phyloP scores from a whole-genome alignment of 768 basidiomycete species.

The Trametes cinnabarina region DNA sequence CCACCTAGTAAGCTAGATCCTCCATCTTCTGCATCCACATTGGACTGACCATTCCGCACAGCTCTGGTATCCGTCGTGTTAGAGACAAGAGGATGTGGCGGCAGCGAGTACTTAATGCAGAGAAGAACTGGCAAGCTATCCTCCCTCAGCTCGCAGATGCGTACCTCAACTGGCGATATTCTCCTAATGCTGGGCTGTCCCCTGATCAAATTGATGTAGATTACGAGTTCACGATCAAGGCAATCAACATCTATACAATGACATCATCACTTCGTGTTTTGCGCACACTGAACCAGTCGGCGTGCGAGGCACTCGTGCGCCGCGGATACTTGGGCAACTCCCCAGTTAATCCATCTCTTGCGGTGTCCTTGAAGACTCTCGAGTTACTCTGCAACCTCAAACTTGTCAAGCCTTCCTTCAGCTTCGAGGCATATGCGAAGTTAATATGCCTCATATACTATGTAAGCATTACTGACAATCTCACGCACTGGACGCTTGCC shows the following conservation, averaged over 20 bases:
- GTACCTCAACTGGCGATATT: slow-evolving; percentile 10
- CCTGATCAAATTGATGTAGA: not conserved
- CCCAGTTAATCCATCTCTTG: slow-evolving; percentile 5
- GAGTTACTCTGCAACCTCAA: slow-evolving; percentile 11
- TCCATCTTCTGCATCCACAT: not conserved
- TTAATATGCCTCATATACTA: slow-evolving; percentile 15
- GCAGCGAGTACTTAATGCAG: not conserved
- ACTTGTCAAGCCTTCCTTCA: slow-evolving; percentile 19
- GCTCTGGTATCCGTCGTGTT: not conserved
- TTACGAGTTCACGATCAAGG: slow-evolving; percentile 2
- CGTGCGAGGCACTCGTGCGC: not conserved
- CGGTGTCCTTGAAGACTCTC: slow-evolving; percentile 19
- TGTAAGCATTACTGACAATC: slow-evolving; percentile 10
- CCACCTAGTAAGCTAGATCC: not conserved
- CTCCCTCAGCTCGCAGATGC: not conserved
- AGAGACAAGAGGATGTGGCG: slow-evolving; percentile 9
- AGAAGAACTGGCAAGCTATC: not conserved
- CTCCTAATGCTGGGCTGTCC: not conserved
- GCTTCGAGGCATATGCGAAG: slow-evolving; percentile 22
- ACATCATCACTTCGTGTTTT: not conserved
- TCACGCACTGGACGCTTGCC: not conserved
- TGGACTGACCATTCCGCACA: not conserved
- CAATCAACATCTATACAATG: slow-evolving; percentile 5
- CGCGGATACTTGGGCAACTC: slow-evolving; percentile 11
- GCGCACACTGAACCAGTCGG: not conserved